These are phyloP conservation scores for Sarcodon sp. DNA, from an alignment of 768 basidiomycete species.

Conservation along the genomic window DNA sequence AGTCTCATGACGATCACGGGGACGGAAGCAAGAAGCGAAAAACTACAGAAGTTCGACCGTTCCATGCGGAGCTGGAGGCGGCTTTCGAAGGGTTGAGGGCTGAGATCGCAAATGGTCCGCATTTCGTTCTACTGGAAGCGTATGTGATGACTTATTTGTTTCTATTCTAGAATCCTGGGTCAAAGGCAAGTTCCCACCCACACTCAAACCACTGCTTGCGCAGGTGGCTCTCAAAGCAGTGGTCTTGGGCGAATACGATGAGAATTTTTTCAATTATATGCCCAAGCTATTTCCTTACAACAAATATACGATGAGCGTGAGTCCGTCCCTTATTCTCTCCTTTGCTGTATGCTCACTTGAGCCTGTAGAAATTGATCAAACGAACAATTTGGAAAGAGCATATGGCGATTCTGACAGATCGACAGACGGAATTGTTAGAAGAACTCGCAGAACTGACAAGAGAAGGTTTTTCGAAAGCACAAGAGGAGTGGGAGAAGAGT, in stretches of 20 bases:
- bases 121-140: not conserved
- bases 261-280: constrained; percentile 84
- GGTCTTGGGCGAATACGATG: constrained; percentile 78
- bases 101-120: constrained; percentile 46
- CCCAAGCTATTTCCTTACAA: constrained; percentile 89
- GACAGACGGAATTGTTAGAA: constrained; percentile 55
- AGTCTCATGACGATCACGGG: constrained; percentile 2
- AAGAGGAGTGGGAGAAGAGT: constrained; percentile 68
- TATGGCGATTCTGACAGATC: constrained; percentile 44
- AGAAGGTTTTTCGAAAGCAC: constrained; percentile 53
- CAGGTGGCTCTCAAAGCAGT: constrained; percentile 69
- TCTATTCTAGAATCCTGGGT: constrained; percentile 9
- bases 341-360: not conserved
- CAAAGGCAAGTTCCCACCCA: constrained; percentile 84
- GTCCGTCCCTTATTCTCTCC: constrained; percentile 13
- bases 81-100: constrained; percentile 47
- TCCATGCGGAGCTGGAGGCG: constrained; percentile 57
- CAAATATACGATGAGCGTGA: constrained; percentile 81
- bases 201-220: constrained; percentile 61
- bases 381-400: constrained; percentile 77
- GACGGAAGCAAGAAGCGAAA: constrained; percentile 50
- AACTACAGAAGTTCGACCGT: constrained; percentile 46
- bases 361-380: constrained; percentile 77
- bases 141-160: not conserved
- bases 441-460: constrained; percentile 50